A percentile compares a stretch with the other conserved stretches of the same genome.
These are phyloP conservation scores for Carex arenaria DNA, from an alignment of 202 grass and related monocot species.

Conservation along the genomic window DNA sequence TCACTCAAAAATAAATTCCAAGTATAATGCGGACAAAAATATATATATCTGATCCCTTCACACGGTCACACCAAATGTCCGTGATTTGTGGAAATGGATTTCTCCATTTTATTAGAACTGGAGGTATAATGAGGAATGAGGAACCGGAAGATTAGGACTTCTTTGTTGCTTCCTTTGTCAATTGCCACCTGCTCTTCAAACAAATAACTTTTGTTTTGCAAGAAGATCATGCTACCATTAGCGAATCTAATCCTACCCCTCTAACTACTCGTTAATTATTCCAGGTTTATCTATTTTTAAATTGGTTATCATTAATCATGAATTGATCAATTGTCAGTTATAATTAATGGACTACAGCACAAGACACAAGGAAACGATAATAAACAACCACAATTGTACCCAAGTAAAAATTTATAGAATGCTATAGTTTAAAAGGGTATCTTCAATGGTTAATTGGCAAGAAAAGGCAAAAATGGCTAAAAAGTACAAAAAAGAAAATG, in stretches of 20 bases:
- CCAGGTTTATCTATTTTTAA: neutral
- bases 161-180: neutral
- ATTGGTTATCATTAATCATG: neutral
- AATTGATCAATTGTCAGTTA: neutral
- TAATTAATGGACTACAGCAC: neutral
- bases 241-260: conserved; percentile 25
- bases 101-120: neutral
- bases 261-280: conserved; percentile 10
- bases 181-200: conserved; percentile 8
- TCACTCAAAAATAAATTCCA: neutral
- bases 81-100: neutral
- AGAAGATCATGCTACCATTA: neutral
- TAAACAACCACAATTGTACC: neutral
- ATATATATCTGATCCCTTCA: neutral
- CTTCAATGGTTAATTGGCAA: neutral
- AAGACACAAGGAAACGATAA: neutral
- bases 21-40: neutral
- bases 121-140: neutral
- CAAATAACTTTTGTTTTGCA: neutral
- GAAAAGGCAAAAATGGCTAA: neutral
- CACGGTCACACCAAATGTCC: neutral
- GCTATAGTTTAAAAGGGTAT: neutral
- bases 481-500: neutral
- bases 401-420: neutral
- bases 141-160: neutral